Percentiles rank a stretch among this genome's conserved stretches.
phyloP scores from a whole-genome alignment of 2,329 filamentous ascomycete species.

The Simplicillium aogashimaense region DNA sequence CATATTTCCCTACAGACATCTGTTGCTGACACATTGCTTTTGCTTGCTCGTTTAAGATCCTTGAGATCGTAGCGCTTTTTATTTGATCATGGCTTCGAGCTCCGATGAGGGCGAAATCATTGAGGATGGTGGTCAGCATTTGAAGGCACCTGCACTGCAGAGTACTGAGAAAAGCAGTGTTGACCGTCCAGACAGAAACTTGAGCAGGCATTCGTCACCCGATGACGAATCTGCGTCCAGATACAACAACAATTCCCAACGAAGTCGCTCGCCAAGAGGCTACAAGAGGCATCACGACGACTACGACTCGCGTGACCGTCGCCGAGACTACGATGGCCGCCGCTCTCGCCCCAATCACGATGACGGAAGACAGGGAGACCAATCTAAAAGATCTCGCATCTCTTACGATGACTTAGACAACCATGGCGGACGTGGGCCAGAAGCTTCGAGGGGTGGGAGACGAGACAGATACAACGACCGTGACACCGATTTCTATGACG shows the following conservation, averaged over 20 bases:
- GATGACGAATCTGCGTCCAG: slow-evolving; percentile 36
- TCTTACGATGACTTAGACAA: slow-evolving; percentile 50
- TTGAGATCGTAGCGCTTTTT: slow-evolving; percentile 8
- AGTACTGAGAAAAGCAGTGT: slow-evolving; percentile 69
- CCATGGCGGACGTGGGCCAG: slow-evolving; percentile 32
- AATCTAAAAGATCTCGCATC: slow-evolving; percentile 34
- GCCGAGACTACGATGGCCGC: slow-evolving; percentile 39
- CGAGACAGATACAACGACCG: slow-evolving; percentile 12
- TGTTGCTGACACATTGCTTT: slow-evolving; percentile 24
- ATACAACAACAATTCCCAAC: slow-evolving; percentile 30
- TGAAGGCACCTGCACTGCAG: slow-evolving; percentile 83
- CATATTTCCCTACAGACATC: slow-evolving; percentile 14
- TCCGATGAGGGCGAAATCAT: slow-evolving; percentile 83
- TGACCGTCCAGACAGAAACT: slow-evolving; percentile 86
- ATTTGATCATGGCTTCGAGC: slow-evolving; percentile 37
- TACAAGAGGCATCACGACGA: slow-evolving; percentile 60
- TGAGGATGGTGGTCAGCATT: slow-evolving; percentile 54
- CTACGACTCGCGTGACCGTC: slow-evolving; percentile 36
- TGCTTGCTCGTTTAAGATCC: slow-evolving; percentile 13
- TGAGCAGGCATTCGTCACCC: slow-evolving; percentile 50
- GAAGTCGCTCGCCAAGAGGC: slow-evolving; percentile 51
- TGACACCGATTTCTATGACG: slow-evolving; percentile 32
- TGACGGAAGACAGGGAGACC: slow-evolving; percentile 34
- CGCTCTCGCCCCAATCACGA: slow-evolving; percentile 55
- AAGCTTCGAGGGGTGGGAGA: slow-evolving; percentile 34